Percentiles rank a stretch among this genome's conserved stretches.
Evolutionary conservation across 106 monocot species (phyloP).

Genomic region (Agapanthus africanus): DNA sequence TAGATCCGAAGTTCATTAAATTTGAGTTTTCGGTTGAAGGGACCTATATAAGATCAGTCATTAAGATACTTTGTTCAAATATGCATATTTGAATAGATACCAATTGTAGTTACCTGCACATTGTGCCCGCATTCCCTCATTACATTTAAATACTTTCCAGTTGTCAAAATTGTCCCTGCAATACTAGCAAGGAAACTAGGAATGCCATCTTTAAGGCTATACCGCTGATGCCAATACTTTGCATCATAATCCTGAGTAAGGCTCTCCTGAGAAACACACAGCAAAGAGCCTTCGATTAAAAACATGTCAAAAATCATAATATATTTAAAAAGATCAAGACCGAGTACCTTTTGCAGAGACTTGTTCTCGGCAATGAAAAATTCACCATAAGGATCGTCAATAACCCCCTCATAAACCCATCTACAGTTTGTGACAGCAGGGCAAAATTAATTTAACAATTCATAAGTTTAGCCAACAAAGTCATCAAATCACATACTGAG

Average conservation of each 20-base stretch:
- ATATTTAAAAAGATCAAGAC: not conserved
- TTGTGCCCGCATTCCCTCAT: slow-evolving; percentile 98
- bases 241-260: slow-evolving; percentile 94
- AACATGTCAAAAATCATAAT: too few relatives aligned
- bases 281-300: not conserved
- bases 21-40: slow-evolving; percentile 77
- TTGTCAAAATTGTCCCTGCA: slow-evolving; percentile 78
- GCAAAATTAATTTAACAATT: not conserved
- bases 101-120: slow-evolving; percentile 62
- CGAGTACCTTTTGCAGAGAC: slow-evolving; percentile 75
- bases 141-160: slow-evolving; percentile 98
- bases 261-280: slow-evolving; percentile 61
- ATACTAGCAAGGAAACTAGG: slow-evolving; percentile 83
- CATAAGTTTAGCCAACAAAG: not conserved
- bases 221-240: slow-evolving; percentile 95
- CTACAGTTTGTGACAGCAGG: slow-evolving; percentile 26
- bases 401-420: slow-evolving; percentile 98
- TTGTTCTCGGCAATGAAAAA: slow-evolving; percentile 99
- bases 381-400: slow-evolving; percentile 97
- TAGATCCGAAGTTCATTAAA: slow-evolving; percentile 59
- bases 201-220: slow-evolving; percentile 85
- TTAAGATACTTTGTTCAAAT: not conserved
- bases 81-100: not conserved
- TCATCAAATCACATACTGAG: not conserved
- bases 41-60: slow-evolving; percentile 45